Base-by-base conservation (phyloP, 345 rosid genomes). In the Eucalyptus rudis region DNA sequence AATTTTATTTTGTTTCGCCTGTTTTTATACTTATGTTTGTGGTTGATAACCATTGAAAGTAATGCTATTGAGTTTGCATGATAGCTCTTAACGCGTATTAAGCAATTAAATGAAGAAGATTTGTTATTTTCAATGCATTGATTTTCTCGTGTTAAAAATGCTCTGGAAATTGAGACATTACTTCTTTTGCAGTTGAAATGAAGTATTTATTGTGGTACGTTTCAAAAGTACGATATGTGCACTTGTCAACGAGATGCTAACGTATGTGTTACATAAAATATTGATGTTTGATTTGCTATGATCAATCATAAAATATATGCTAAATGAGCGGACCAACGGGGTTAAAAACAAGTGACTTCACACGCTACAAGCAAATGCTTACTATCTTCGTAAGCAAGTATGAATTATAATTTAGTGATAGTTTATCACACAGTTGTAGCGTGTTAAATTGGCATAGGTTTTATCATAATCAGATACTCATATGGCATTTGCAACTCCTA, bases 61-160 rank as follows among this genome's bases (percentile, higher is more conserved):
- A n/a, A n/a, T 64, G 76, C n/a, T 52, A 52, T 52, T 52, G 58
- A 58, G n/a, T 8, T 1, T 31, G 71, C 0, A 2, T 0, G 13
- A 66, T 31, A 31, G 79, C 79, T 66, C 43, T 31, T 17, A 66
- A 31, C 6, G 11, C 14, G 1, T 19, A 71, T 19, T 19, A 3
- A 33, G 7, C 13, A 71, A 71, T 71, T 33, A 19, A 68, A 33
- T 71, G 45, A 33, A 71, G 81, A 36, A 71, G 43, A 71, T 71
- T 36, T 10, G 7, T 71, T 71, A 40, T 71, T 71, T 20, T 36
- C 44, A 24, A 62, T 29, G 71, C 71, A 29, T 27, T 62, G 71
- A 62, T 52, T 29, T 71, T 20, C 25, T 36, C 0, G 2, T 20
- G 25, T 17, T 1, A 36, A 43, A 10, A 10, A 71, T 71, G 25